Base-by-base conservation (phyloP, 768 basidiomycete genomes). In the Hydnum rufescens region DNA sequence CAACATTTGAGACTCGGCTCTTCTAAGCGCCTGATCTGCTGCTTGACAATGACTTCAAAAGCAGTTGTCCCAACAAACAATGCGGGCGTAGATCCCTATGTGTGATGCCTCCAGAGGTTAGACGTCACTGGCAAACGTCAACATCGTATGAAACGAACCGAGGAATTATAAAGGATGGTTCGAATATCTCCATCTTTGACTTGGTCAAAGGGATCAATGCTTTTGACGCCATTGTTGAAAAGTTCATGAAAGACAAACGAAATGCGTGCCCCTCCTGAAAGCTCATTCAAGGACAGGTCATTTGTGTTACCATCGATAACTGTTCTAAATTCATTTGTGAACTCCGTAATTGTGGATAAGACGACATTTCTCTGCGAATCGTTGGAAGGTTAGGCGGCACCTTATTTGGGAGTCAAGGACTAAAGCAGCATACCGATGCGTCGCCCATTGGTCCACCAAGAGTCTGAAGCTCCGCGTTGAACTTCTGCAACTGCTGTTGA, bases 221-320 rank as follows among this genome's bases (percentile, higher is more conserved):
- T 77, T 71, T 81, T 90, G 65, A 99, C 76, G 55, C 95, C 95
- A 62, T 83, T 92, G 68, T 92, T 95, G 75, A 85, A 99, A 54
- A 97, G 67, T 64, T 99, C 95, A 64, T 99, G 95, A 73, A 92
- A 99, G 51, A 99, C 95, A 62, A 96, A 99, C 61, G 82, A 86
- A 72, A 99, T 97, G 66, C 95, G 79, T 28, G 95, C 95, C 65
- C 95, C 95, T 60, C 95, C 95, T n/a, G 86, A 88, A 22, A 99
- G 74, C 66, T 99, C 95, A 61, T 97, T 97, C 61, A 95, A 63
- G 1, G 85, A 82, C 32, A 97, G 69, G 63, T 99, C 95, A 61
- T 93, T 92, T 28, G 89, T 90, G 68, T 86, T 90, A 66, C 95
- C 95, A 63, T 99, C 95, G 58, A 99, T 95, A 34, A 85, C 82